A percentile compares a stretch with the other conserved stretches of the same genome.
These are phyloP conservation scores for Fusarium chuoi DNA, from an alignment of 2,329 filamentous ascomycete species.

Conservation along the genomic window DNA sequence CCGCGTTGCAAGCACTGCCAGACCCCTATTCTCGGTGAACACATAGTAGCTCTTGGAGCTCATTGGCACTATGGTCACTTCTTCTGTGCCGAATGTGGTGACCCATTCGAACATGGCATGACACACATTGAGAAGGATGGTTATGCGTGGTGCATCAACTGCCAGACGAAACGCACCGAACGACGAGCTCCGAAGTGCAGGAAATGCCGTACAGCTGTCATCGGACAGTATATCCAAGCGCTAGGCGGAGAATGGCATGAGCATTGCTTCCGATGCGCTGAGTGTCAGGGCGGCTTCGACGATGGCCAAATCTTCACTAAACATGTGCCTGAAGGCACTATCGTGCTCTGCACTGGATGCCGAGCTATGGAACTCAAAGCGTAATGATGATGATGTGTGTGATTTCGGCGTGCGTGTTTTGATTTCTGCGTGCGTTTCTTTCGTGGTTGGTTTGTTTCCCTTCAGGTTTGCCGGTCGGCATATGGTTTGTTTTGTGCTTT, in stretches of 20 bases:
- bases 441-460: slow-evolving; percentile 1
- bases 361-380: slow-evolving; percentile 69
- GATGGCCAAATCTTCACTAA: slow-evolving; percentile 74
- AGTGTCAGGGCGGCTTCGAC: slow-evolving; percentile 68
- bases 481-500: slow-evolving; percentile 12
- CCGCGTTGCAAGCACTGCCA: slow-evolving; percentile 96
- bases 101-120: slow-evolving; percentile 82
- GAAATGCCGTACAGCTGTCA: slow-evolving; percentile 84
- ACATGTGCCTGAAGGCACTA: slow-evolving; percentile 58
- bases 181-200: slow-evolving; percentile 88
- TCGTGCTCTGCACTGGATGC: slow-evolving; percentile 71
- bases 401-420: slow-evolving; percentile 25
- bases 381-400: slow-evolving; percentile 42
- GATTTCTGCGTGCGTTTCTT: slow-evolving; percentile 7
- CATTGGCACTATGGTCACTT: slow-evolving; percentile 99
- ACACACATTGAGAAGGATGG: slow-evolving; percentile 93
- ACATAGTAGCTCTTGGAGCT: slow-evolving; percentile 91
- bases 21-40: slow-evolving; percentile 95
- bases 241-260: slow-evolving; percentile 95
- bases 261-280: slow-evolving; percentile 84
- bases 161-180: slow-evolving; percentile 92
- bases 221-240: slow-evolving; percentile 89
- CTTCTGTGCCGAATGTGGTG: slow-evolving; percentile 98
- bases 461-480: slow-evolving; percentile 5
- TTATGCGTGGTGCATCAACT: slow-evolving; percentile 95